A percentile compares a stretch with the other conserved stretches of the same genome.
phyloP scores from a whole-genome alignment of 352 stramenopile genomes.

The Pythium diclinum region DNA sequence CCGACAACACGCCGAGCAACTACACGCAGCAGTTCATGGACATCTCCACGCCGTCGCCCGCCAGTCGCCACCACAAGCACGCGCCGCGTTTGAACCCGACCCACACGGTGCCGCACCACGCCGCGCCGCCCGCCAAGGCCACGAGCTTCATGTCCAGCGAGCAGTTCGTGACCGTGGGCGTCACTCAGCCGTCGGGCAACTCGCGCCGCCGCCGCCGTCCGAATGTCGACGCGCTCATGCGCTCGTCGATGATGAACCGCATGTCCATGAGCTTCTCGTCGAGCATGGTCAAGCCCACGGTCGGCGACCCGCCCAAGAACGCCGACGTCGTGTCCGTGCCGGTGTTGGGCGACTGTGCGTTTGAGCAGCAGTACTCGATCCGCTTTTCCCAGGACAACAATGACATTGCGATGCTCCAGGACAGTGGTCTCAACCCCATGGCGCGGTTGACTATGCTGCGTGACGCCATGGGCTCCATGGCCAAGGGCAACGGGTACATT shows the following conservation, averaged over 20 bases:
- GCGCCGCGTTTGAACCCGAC: slow-evolving; percentile 23
- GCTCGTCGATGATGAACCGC: slow-evolving; percentile 58
- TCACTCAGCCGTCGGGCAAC: slow-evolving; percentile 33
- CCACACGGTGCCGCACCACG: neutral
- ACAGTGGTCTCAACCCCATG: slow-evolving; percentile 39
- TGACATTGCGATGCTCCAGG: slow-evolving; percentile 14
- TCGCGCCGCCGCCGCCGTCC: slow-evolving; percentile 43
- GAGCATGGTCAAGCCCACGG: slow-evolving; percentile 46
- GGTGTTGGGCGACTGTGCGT: slow-evolving; percentile 62
- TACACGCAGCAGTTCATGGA: slow-evolving; percentile 55
- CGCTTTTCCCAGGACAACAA: slow-evolving; percentile 53
- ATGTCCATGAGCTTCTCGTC: slow-evolving; percentile 47
- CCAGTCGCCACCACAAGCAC: slow-evolving; percentile 15
- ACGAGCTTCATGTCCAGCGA: slow-evolving; percentile 63
- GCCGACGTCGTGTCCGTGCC: slow-evolving; percentile 59
- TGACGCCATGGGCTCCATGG: slow-evolving; percentile 71
- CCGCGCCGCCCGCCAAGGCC: slow-evolving; percentile 17
- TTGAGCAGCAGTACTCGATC: slow-evolving; percentile 66
- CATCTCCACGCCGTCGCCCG: slow-evolving; percentile 61
- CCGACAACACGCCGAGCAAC: slow-evolving; percentile 47
- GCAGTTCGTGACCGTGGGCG: slow-evolving; percentile 46
- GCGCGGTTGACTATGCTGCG: slow-evolving; percentile 63
- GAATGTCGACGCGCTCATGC: slow-evolving; percentile 68
- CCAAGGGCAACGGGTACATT: slow-evolving; percentile 60
- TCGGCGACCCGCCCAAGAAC: slow-evolving; percentile 27